Evolutionary conservation across 2,329 filamentous ascomycete genomes (phyloP).

Genomic region (Cercospora zeina): DNA sequence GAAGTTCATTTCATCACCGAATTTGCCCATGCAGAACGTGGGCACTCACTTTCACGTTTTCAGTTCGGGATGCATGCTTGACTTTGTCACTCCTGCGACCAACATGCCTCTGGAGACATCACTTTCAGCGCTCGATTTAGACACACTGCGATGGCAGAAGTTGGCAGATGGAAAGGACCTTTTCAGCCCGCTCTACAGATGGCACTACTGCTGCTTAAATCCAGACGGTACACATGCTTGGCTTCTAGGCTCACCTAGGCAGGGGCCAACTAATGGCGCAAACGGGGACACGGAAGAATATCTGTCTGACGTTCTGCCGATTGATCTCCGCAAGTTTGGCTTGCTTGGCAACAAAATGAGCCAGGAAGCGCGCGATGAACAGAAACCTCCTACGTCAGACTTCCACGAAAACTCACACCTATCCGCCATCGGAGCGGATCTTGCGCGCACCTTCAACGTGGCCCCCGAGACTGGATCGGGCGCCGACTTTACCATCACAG

Average conservation of each 20-base stretch:
- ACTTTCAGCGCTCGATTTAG: slow-evolving; percentile 82
- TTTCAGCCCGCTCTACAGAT: slow-evolving; percentile 87
- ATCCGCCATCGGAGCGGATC: slow-evolving; percentile 74
- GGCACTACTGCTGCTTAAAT: slow-evolving; percentile 98
- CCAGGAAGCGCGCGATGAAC: slow-evolving; percentile 42
- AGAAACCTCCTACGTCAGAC: slow-evolving; percentile 55
- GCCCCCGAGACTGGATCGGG: slow-evolving; percentile 81
- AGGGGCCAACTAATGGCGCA: slow-evolving; percentile 66
- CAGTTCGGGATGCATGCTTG: slow-evolving; percentile 85
- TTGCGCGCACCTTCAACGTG: slow-evolving; percentile 84
- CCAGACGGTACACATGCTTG: slow-evolving; percentile 94
- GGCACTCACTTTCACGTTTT: slow-evolving; percentile 96
- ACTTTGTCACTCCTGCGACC: slow-evolving; percentile 89
- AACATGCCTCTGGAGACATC: slow-evolving; percentile 89
- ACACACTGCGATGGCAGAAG: slow-evolving; percentile 88
- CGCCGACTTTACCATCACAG: slow-evolving; percentile 88
- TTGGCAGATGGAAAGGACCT: slow-evolving; percentile 92
- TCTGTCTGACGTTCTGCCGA: slow-evolving; percentile 88
- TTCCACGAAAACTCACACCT: slow-evolving; percentile 54
- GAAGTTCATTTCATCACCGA: slow-evolving; percentile 83
- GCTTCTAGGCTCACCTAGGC: slow-evolving; percentile 88
- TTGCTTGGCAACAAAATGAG: slow-evolving; percentile 73
- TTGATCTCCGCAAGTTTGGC: slow-evolving; percentile 89
- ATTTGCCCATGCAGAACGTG: slow-evolving; percentile 82
- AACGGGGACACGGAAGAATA: slow-evolving; percentile 78